These are phyloP conservation scores for Hyphopichia fennica DNA, from an alignment of 1,139 yeast genomes.

Conservation along the genomic window DNA sequence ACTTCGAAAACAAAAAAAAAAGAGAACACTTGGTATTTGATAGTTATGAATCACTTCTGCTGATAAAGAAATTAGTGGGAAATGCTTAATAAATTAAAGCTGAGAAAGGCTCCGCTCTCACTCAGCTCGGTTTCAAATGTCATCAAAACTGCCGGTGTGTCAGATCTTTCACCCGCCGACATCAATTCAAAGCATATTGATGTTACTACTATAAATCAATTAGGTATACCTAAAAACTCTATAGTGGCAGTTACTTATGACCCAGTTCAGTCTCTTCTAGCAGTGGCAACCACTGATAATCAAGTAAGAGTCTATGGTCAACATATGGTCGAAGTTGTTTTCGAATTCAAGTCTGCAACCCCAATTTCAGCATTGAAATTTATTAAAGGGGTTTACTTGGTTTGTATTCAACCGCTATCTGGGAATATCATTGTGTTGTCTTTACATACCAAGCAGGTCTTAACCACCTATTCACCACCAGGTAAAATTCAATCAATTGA, in stretches of 20 bases:
- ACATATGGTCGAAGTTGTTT: constrained; percentile 72
- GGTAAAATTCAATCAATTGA: constrained; percentile 68
- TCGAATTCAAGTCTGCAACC: constrained; percentile 50
- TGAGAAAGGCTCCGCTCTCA: constrained; percentile 47
- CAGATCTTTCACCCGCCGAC: constrained; percentile 40
- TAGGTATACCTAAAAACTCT: constrained; percentile 39
- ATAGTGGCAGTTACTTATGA: constrained; percentile 75
- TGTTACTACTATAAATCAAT: constrained; percentile 34
- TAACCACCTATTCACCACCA: constrained; percentile 57
- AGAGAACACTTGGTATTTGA: neutral
- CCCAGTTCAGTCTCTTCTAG: constrained; percentile 84
- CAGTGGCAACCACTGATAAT: constrained; percentile 71
- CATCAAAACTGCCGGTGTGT: constrained; percentile 46
- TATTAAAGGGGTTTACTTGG: constrained; percentile 78
- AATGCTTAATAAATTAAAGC: constrained; percentile 50
- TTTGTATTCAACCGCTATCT: constrained; percentile 56
- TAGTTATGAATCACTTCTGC: neutral
- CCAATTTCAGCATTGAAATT: constrained; percentile 61
- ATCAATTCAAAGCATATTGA: constrained; percentile 37
- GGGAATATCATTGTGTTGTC: constrained; percentile 63
- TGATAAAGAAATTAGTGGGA: neutral
- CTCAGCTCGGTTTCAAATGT: constrained; percentile 55
- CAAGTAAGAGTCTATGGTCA: constrained; percentile 82
- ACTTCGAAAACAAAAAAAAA: neutral
- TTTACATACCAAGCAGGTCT: constrained; percentile 57